Evolutionary conservation across 305 asterid genomes (phyloP), one percentile per base, ranked within the genome.

Genomic region (Fraxinus ornus): DNA sequence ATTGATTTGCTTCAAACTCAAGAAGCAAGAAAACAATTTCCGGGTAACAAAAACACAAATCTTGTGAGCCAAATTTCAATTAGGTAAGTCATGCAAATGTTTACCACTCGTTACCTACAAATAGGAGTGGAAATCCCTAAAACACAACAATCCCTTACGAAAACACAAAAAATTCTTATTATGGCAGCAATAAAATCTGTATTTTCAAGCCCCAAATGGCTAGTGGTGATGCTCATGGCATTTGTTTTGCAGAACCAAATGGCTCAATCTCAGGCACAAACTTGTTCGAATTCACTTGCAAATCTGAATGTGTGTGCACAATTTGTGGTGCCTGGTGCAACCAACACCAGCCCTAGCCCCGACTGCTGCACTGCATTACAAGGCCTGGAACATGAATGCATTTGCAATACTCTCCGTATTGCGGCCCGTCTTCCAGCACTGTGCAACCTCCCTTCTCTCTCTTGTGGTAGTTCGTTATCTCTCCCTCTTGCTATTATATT

Each of bases 391-490:
- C 92, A 84, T 39, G 94, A 88, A 47, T 93, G 97, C 87, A 6
- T 92, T 47, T 94, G 98, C 89, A 91, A 41, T 89, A 89, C 94
- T 4, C 55, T 91, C 30, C 76, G 91, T 77, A 90, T 92, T 39
- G 94, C 95, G 19, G 78, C 94, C 2, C 97, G 88, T 2, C 89
- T 93, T 64, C 95, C 98, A 0, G 37, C 92, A 2, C 91, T 76
- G 64, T 94, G 98, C 94, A 93, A 89, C 90, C 91, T 93, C 85
- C 88, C 96, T 41, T 79, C 93, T 39, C 82, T 92, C 89, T 15
- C 81, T 37, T 94, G 98, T 39, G 62, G 77, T 57, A 83, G 89
- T 84, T 17, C n/a, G 33, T 32, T 57, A 3, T 19, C 68, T 57
- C 28, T 57, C 68, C 12, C 12, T 19, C 13, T 28, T 71, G 47